A percentile compares a stretch with the other conserved stretches of the same genome.
Evolutionary conservation across 495 filamentous ascomycete genomes (phyloP).

Genomic region (Penicillium salamii): DNA sequence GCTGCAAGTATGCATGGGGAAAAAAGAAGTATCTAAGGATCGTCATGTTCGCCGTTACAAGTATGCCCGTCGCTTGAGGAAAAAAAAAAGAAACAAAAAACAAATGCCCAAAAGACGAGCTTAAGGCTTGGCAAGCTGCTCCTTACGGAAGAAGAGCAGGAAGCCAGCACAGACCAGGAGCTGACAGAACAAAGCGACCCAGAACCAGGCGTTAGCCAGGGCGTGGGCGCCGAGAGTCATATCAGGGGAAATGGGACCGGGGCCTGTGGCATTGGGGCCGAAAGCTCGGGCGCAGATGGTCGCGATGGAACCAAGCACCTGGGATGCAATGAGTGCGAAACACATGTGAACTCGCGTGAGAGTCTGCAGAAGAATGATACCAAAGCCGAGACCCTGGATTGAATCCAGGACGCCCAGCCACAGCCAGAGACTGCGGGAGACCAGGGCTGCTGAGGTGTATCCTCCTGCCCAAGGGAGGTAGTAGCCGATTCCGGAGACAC

Average conservation of each 20-base stretch:
- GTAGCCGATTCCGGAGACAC: conserved; percentile 43
- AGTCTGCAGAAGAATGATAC: conserved; percentile 50
- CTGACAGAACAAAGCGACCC: conserved; percentile 61
- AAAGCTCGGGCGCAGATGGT: conserved; percentile 47
- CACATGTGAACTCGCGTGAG: conserved; percentile 47
- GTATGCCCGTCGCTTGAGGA: background rate
- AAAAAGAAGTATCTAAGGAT: conserved; percentile 3
- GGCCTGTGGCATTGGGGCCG: conserved; percentile 44
- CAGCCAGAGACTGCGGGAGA: conserved; percentile 47
- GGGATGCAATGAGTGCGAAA: conserved; percentile 49
- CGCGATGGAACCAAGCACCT: conserved; percentile 48
- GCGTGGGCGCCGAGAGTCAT: conserved; percentile 37
- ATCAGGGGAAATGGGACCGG: conserved; percentile 44
- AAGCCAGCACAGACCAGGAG: conserved; percentile 62
- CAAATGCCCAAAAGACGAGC: background rate
- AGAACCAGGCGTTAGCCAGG: conserved; percentile 60
- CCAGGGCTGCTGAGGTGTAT: conserved; percentile 38
- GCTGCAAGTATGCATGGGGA: conserved; percentile 8
- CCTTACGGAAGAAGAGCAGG: conserved; percentile 68
- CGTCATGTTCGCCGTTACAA: background rate
- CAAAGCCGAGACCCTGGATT: conserved; percentile 50
- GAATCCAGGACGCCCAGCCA: conserved; percentile 50
- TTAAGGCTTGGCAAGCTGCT: conserved; percentile 63
- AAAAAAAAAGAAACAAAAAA: background rate
- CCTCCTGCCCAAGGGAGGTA: conserved; percentile 48